Evolutionary conservation across 2,329 filamentous ascomycete genomes (phyloP).

Genomic region (Dactylella cylindrospora): DNA sequence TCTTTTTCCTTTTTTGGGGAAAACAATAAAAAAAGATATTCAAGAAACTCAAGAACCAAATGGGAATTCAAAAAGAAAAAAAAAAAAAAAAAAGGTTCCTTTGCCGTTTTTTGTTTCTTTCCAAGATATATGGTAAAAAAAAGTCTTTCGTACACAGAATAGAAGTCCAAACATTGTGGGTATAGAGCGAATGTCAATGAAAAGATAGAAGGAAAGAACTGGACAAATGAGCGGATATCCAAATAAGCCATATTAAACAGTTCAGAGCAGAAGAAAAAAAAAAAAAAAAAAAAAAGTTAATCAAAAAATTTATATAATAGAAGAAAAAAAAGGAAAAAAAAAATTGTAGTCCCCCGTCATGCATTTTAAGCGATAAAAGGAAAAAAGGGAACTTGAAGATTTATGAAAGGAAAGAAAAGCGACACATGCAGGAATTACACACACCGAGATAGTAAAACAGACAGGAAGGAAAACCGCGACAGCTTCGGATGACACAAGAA

Average conservation of each 20-base stretch:
- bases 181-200: slow-evolving; percentile 7
- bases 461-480: slow-evolving; percentile 1
- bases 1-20: slow-evolving; percentile 1
- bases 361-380: slow-evolving; percentile 9
- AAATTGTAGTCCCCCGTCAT: slow-evolving; percentile 19
- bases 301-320: slow-evolving; percentile 14
- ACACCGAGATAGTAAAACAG: slow-evolving; percentile 20
- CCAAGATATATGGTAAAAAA: no score
- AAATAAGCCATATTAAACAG: slow-evolving; percentile 28
- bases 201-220: slow-evolving; percentile 37
- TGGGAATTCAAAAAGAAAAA: not conserved
- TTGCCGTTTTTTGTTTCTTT: no score
- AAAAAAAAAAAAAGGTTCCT: not conserved
- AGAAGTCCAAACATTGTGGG: not conserved
- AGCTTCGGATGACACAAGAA: slow-evolving; percentile 8
- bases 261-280: slow-evolving; percentile 44
- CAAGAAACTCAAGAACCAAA: slow-evolving; percentile 2
- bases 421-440: slow-evolving; percentile 16
- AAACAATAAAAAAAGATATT: slow-evolving; percentile 10
- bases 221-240: slow-evolving; percentile 45
- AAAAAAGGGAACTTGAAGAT: slow-evolving; percentile 21
- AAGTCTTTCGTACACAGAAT: no score
- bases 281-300: slow-evolving; percentile 43
- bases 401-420: slow-evolving; percentile 22
- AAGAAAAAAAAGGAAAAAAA: slow-evolving; percentile 15